phyloP scores from a whole-genome alignment of 306 rosid species.

The Erythrophleum fordii region DNA sequence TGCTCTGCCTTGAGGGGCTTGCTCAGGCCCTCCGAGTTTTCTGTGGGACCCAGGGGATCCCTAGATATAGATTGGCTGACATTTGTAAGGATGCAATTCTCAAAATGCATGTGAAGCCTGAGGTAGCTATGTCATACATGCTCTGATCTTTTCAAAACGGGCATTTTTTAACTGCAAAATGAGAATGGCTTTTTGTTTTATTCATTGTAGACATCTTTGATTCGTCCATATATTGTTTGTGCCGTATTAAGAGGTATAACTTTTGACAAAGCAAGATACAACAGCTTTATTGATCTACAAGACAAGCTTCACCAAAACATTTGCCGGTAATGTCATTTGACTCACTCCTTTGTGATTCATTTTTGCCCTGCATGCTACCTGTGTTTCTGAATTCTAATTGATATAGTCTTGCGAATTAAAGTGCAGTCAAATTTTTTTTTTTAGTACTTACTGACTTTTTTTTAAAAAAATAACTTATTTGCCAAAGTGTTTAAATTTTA shows the following conservation, averaged over 20 bases:
- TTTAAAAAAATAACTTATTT: neutral
- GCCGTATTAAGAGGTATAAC: constrained; percentile 84
- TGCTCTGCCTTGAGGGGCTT: constrained; percentile 93
- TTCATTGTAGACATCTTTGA: constrained; percentile 64
- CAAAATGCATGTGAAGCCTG: constrained; percentile 87
- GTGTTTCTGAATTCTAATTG: constrained; percentile 22
- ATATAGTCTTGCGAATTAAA: neutral
- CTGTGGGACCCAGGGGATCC: constrained; percentile 59
- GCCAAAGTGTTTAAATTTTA: neutral
- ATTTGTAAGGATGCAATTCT: constrained; percentile 64
- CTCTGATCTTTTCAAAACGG: neutral
- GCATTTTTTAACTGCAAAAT: constrained; percentile 24
- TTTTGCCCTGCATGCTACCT: constrained; percentile 11
- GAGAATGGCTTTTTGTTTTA: constrained; percentile 21
- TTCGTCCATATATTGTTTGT: constrained; percentile 82
- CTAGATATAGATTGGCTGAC: constrained; percentile 61
- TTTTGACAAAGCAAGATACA: constrained; percentile 74
- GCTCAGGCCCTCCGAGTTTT: constrained; percentile 85
- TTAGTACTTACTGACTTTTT: neutral
- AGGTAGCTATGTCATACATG: constrained; percentile 53
- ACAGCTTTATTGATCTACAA: constrained; percentile 95
- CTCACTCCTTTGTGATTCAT: neutral
- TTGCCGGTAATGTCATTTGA: constrained; percentile 69
- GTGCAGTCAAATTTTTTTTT: constrained; percentile 1
- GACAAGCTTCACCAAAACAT: constrained; percentile 97